These are phyloP conservation scores for Microbotryum intermedium DNA, from an alignment of 1,284 basidiomycete genomes.

Conservation along the genomic window DNA sequence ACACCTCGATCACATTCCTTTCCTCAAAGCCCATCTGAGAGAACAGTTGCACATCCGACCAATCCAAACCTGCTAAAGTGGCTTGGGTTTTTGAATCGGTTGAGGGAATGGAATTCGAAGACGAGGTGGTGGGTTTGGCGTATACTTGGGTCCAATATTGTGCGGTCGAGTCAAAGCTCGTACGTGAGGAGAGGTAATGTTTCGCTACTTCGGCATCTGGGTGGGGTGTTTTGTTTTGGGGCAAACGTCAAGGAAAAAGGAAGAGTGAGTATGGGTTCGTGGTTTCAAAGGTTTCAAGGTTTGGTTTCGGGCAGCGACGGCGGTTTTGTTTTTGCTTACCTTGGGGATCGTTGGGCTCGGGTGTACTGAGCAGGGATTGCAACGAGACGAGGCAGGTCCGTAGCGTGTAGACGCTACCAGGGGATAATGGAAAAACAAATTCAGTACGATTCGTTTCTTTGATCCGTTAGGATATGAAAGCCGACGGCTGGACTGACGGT, in stretches of 20 bases:
- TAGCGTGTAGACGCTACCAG: conserved; percentile 53
- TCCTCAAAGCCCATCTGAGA: conserved; percentile 43
- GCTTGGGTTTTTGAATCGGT: conserved; percentile 26
- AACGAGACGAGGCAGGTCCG: conserved; percentile 95
- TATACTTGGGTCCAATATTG: conserved; percentile 67
- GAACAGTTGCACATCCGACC: conserved; percentile 42
- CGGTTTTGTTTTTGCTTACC: conserved; percentile 96
- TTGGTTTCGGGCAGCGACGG: conserved; percentile 74
- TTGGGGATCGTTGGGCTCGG: conserved; percentile 94
- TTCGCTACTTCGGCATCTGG: conserved; percentile 88
- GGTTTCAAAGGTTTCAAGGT: conserved; percentile 87
- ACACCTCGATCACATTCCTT: conserved; percentile 41
- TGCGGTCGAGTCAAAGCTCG: conserved; percentile 84
- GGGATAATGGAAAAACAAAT: no score
- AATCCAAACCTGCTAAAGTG: conserved; percentile 44
- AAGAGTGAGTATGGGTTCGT: conserved; percentile 55
- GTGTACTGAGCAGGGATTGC: conserved; percentile 89
- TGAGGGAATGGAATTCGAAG: background rate
- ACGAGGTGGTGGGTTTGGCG: conserved; percentile 41
- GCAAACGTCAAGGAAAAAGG: no score
- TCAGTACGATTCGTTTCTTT: no score
- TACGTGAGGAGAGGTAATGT: conserved; percentile 81
- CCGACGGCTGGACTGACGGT: conserved; percentile 32
- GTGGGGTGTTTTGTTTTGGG: no score
- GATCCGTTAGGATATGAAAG: no score